A percentile compares a stretch with the other conserved stretches of the same genome.
These are phyloP conservation scores for Harringtonia lauricola DNA, from an alignment of 2,329 filamentous ascomycete genomes.

Conservation along the genomic window DNA sequence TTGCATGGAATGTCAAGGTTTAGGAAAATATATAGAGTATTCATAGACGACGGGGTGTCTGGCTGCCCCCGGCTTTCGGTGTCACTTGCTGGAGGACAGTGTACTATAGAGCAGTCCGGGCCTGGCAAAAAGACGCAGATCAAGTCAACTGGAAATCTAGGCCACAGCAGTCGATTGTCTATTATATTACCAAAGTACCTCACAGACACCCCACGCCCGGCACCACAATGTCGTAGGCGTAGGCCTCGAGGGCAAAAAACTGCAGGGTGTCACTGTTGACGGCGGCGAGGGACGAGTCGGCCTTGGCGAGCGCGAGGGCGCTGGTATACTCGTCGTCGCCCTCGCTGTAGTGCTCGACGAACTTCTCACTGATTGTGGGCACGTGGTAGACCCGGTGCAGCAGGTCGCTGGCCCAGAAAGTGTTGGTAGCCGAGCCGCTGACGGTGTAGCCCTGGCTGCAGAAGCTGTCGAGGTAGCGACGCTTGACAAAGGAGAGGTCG, in stretches of 20 bases:
- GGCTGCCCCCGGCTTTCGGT: too few relatives aligned
- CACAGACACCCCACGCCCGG: slow-evolving; percentile 49
- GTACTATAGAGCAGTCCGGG: too few relatives aligned
- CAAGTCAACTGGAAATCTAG: too few relatives aligned
- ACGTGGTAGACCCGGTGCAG: slow-evolving; percentile 57
- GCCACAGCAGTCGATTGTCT: too few relatives aligned
- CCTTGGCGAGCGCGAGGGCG: slow-evolving; percentile 38
- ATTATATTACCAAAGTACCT: too few relatives aligned
- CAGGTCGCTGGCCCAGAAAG: slow-evolving; percentile 56
- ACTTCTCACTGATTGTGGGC: slow-evolving; percentile 44
- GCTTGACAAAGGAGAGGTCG: slow-evolving; percentile 45
- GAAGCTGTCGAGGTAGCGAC: slow-evolving; percentile 45
- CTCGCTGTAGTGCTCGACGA: slow-evolving; percentile 52
- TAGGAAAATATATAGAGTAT: too few relatives aligned
- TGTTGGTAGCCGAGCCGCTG: slow-evolving; percentile 40
- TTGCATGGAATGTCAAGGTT: too few relatives aligned
- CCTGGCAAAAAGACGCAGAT: too few relatives aligned
- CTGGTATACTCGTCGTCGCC: slow-evolving; percentile 45
- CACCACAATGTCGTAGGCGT: slow-evolving; percentile 52
- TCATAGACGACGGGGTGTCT: too few relatives aligned
- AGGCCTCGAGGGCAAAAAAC: slow-evolving; percentile 59
- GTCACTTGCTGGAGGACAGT: too few relatives aligned
- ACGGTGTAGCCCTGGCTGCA: slow-evolving; percentile 55
- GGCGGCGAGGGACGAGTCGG: slow-evolving; percentile 33
- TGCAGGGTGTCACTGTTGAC: slow-evolving; percentile 53